Base-by-base conservation (phyloP, 805 yeast species). In the Komagataella ulmi region DNA sequence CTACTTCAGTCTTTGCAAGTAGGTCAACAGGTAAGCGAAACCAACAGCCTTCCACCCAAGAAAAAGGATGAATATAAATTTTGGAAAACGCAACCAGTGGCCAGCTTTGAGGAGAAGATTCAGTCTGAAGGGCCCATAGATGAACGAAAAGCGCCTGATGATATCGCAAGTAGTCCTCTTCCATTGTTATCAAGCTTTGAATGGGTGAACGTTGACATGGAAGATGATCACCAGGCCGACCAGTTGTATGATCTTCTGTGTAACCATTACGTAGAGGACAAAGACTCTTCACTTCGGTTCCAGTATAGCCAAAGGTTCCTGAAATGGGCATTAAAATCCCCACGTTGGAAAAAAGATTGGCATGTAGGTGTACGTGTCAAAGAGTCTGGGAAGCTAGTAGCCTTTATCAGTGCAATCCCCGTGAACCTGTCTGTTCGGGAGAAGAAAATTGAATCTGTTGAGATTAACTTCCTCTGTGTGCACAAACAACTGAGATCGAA, bases 1-100 rank as follows among this genome's bases (percentile, higher is more conserved):
- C 72, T 86, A 50, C 66, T 86, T 56, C 71, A 71, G 60, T 71
- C 70, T 57, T 65, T 80, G 45, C 72, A 80, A 2, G 65, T 74
- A 71, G 80, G 80, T 43, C 76, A 76, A 55, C 73, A 74, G 55
- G 68, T 81, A 49, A 71, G 73, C n/a, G 80, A 73, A 8, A 14
- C 40, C 40, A 30, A 6, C 14, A 30, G 40, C 14, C 40, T 30
- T 30, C 40, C 40, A 64, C 71, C 76, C 58, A 83, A 82, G 56
- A 77, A 81, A 19, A 88, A 89, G 86, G 81, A 85, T 50, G 95
- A 90, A 62, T 88, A 90, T 72, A 88, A 86, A 69, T 93, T 93
- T 69, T 93, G 99, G 99, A 87, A 85, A 61, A 93, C 99, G 2
- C 99, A 93, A 68, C 99, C 99, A 0, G 98, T 93, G 18, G 77